These are phyloP conservation scores for Neurospora sp. DNA, from an alignment of 2,329 filamentous ascomycete genomes.

Conservation along the genomic window DNA sequence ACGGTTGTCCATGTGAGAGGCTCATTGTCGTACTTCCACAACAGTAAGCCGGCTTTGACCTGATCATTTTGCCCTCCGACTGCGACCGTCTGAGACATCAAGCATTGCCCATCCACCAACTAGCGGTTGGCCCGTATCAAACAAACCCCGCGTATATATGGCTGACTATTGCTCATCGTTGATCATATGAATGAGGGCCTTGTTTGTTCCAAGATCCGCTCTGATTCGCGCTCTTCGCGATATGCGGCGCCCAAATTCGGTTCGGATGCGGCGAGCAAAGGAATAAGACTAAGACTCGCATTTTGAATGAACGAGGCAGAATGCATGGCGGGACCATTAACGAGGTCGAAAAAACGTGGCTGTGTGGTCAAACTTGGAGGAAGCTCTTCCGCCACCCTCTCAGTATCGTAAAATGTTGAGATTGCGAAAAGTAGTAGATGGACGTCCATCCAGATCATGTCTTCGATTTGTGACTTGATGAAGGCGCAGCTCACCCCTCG, in stretches of 20 bases:
- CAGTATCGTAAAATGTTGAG: neutral
- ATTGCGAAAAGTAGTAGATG: neutral
- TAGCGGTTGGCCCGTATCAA: neutral
- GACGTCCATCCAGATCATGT: neutral
- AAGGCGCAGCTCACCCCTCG: neutral
- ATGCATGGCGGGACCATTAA: neutral
- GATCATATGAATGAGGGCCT: neutral
- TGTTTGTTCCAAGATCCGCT: neutral
- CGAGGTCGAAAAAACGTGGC: neutral
- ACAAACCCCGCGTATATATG: neutral
- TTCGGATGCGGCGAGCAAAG: neutral
- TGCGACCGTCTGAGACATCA: neutral
- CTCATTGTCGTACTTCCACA: neutral
- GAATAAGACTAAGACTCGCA: neutral
- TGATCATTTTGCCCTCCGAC: neutral
- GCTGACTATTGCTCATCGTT: neutral
- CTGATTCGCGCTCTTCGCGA: neutral
- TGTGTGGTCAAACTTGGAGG: neutral
- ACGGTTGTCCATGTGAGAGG: neutral
- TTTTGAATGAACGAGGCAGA: conserved; percentile 1
- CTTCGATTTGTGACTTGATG: neutral
- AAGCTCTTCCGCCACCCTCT: neutral
- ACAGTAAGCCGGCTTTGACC: neutral
- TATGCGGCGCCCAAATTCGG: neutral
- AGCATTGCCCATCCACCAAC: neutral